Evolutionary conservation across 257 asterid genomes (phyloP), one percentile per base, ranked within the genome.

Genomic region (Salvia splendens): DNA sequence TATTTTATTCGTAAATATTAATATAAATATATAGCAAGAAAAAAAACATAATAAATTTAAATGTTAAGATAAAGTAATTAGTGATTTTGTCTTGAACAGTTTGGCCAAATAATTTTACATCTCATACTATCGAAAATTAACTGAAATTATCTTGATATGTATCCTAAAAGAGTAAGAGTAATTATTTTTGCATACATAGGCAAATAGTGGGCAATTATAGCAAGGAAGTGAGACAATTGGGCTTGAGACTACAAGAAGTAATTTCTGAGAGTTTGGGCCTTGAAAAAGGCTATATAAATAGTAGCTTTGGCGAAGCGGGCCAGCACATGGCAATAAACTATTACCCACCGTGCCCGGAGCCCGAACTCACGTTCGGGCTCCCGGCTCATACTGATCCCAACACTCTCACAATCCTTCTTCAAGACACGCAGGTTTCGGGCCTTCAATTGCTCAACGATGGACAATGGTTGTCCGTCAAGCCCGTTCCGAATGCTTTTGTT

Each of bases 201-300:
- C 85, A 87, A 49, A 69, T 72, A 0, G 96, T 83, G 73, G 77
- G 91, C 75, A 63, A 70, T 35, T 93, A 90, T 68, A 80, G 95
- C 72, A 68, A 0, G 40, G 82, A 88, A 74, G 81, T 86, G 3
- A 75, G 99, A 11, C 46, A 79, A 49, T 87, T 93, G 0, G 96
- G 95, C 58, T 79, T 86, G 16, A 80, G 79, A 77, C 42, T 90
- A 61, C 73, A 83, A 72, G 96, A 90, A 77, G 81, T 79, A 1
- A 82, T 90, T 63, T 86, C 97, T 0, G 95, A 93, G 74, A 86
- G 97, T 71, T 71, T 93, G 67, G 95, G 95, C 35, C 82, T 93
- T 2, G 83, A 82, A 3, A 86, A 81, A 46, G 86, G 80, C 20
- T 64, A 70, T 64, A 81, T 93, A 20, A 85, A 83, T 52, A 68